Evolutionary conservation across 352 stramenopile genomes (phyloP), one percentile per base, ranked within the genome.

Genomic region (Halophytophthora batemanensis): DNA sequence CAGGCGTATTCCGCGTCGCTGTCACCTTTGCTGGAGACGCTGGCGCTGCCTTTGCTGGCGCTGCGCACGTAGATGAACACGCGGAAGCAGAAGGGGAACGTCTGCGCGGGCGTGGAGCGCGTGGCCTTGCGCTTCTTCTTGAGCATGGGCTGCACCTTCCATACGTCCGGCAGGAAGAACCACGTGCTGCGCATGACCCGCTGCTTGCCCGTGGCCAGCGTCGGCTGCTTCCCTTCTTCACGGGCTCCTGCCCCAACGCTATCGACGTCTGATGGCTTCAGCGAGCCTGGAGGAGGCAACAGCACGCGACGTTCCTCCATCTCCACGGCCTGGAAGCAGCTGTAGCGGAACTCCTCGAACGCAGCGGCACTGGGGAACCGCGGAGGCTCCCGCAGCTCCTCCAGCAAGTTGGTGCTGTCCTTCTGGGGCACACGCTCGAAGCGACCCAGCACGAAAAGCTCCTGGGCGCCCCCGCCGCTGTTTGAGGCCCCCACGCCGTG

Each of bases 71-170:
- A 89, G 44, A 87, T 71, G 51, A 89, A 87, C 15, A 94, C 67
- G 38, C 81, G 81, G 50, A 92, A 94, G 61, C 82, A 94, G 50
- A 94, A 94, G 5, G 83, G 83, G 50, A 92, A 94, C 38, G 79
- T 88, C 61, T 94, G 81, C n/a, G 78, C 83, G 0, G 83, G 83
- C 1, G 70, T 65, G 13, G 83, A 90, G 18, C 81, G 77, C 40
- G 83, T 94, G 15, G 83, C 81, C 56, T 94, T 94, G 68, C 83
- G 81, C 61, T 94, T 94, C 66, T 94, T 94, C 62, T 91, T 90
- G 38, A 94, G 67, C 75, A 90, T 89, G 33, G 83, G 81, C 61
- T 91, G 81, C 36, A 94, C 79, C 50, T 94, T 94, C 83, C 83
- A 94, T 43, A 94, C 83, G 45, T 94, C 83, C 2, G 83, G 83